phyloP scores from a whole-genome alignment of 2,329 filamentous ascomycete species.

The Cytospora mali region DNA sequence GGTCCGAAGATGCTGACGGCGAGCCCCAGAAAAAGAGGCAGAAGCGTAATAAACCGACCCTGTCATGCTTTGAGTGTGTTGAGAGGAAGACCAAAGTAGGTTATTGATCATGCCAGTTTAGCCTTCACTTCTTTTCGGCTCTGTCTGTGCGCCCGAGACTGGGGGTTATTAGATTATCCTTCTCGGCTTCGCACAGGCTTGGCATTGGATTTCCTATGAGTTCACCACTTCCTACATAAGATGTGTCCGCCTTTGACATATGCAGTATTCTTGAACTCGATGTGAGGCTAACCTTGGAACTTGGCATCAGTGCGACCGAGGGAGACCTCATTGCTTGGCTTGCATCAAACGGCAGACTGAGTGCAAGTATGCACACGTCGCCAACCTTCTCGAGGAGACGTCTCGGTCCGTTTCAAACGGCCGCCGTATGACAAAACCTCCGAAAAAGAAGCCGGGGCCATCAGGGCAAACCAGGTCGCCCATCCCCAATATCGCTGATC shows the following conservation, averaged over 20 bases:
- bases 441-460: constrained; percentile 51
- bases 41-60: constrained; percentile 81
- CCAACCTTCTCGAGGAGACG: constrained; percentile 74
- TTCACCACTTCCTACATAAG: neutral
- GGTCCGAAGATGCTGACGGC: constrained; percentile 32
- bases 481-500: constrained; percentile 60
- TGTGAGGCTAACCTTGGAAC: constrained; percentile 20
- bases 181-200: neutral
- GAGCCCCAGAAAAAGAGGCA: constrained; percentile 68
- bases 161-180: neutral
- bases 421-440: constrained; percentile 59
- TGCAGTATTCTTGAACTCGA: too few species aligned
- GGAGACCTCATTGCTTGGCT: constrained; percentile 67
- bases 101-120: constrained; percentile 21
- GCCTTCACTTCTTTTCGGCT: neutral
- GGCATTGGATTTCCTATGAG: neutral
- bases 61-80: constrained; percentile 79
- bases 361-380: constrained; percentile 75
- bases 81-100: constrained; percentile 79
- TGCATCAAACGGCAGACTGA: constrained; percentile 76
- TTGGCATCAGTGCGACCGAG: constrained; percentile 67
- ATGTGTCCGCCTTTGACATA: neutral
- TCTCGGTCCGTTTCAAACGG: constrained; percentile 56
- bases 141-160: neutral
- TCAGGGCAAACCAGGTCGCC: constrained; percentile 42